These are phyloP conservation scores for Hymenoscyphus occultus DNA, from an alignment of 2,329 filamentous ascomycete genomes.

Conservation along the genomic window DNA sequence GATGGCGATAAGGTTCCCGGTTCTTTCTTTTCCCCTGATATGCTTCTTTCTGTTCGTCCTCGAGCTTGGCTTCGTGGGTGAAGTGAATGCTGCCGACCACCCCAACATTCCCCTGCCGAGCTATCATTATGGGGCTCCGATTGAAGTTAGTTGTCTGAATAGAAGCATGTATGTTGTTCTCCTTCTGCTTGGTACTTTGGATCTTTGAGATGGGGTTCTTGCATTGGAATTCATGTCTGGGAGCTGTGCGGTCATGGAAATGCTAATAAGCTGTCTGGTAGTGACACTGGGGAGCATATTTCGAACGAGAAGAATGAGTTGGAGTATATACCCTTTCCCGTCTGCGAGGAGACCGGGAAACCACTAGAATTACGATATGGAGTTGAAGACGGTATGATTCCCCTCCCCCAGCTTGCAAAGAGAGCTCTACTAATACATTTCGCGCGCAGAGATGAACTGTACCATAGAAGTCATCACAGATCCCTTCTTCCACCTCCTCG, in stretches of 20 bases:
- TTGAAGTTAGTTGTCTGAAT: conserved; percentile 71
- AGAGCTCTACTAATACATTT: conserved; percentile 8
- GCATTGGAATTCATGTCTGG: background rate
- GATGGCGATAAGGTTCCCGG: conserved; percentile 17
- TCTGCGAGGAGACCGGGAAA: conserved; percentile 81
- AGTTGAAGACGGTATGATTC: conserved; percentile 50
- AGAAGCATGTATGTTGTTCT: conserved; percentile 59
- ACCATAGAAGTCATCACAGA: conserved; percentile 75
- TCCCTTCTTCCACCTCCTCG: conserved; percentile 81
- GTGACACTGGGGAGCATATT: conserved; percentile 87
- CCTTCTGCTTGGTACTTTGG: background rate
- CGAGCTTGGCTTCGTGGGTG: conserved; percentile 9
- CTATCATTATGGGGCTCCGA: conserved; percentile 64
- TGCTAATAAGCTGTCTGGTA: conserved; percentile 38
- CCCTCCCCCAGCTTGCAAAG: background rate
- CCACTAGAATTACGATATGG: conserved; percentile 87
- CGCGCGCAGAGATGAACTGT: conserved; percentile 69
- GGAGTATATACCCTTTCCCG: conserved; percentile 87
- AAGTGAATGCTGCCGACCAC: conserved; percentile 25
- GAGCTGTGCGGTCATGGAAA: background rate
- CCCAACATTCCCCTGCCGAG: conserved; percentile 46
- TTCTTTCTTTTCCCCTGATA: conserved; percentile 6
- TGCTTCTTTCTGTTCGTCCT: conserved; percentile 13
- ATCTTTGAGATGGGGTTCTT: background rate
- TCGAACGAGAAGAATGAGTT: conserved; percentile 77